A percentile compares a stretch with the other conserved stretches of the same genome.
phyloP scores from a whole-genome alignment of 202 grass and related monocot genomes.

The Panicum virgatum region DNA sequence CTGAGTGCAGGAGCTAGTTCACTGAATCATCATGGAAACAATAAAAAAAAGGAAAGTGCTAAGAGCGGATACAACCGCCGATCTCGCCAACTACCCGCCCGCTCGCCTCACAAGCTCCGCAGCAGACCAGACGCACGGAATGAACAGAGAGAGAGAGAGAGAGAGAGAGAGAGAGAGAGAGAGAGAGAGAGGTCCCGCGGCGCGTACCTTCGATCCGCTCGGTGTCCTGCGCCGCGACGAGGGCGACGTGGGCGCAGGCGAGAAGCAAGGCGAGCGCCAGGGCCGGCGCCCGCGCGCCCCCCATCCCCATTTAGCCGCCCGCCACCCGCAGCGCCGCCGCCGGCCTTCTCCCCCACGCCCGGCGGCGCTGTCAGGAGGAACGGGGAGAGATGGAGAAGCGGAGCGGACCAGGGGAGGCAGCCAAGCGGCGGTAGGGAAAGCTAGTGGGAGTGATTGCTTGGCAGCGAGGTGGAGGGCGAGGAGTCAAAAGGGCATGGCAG shows the following conservation, averaged over 20 bases:
- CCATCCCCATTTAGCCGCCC: constrained; percentile 2
- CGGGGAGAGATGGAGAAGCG: too few relatives aligned
- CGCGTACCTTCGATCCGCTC: constrained; percentile 61
- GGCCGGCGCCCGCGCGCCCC: constrained; percentile 16
- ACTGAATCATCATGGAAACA: neutral
- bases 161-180: neutral
- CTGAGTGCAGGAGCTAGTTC: neutral
- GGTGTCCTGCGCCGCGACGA: constrained; percentile 46
- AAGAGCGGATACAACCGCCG: neutral
- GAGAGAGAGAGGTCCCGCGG: neutral
- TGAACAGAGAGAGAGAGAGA: neutral
- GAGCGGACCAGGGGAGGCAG: too few relatives aligned
- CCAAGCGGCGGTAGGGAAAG: too few relatives aligned
- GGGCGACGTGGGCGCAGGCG: neutral
- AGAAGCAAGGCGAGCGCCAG: constrained; percentile 36
- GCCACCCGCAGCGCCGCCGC: neutral
- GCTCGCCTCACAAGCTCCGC: neutral
- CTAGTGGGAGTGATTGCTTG: too few relatives aligned
- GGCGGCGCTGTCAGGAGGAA: neutral
- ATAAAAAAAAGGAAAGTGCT: neutral
- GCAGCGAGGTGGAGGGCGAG: too few relatives aligned
- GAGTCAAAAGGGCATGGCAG: neutral
- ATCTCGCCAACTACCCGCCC: constrained; percentile 8
- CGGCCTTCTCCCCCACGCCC: neutral
- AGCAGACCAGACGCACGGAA: neutral